Evolutionary conservation across 345 rosid genomes (phyloP), one percentile per base, ranked within the genome.

Genomic region (Dimocarpus longan): DNA sequence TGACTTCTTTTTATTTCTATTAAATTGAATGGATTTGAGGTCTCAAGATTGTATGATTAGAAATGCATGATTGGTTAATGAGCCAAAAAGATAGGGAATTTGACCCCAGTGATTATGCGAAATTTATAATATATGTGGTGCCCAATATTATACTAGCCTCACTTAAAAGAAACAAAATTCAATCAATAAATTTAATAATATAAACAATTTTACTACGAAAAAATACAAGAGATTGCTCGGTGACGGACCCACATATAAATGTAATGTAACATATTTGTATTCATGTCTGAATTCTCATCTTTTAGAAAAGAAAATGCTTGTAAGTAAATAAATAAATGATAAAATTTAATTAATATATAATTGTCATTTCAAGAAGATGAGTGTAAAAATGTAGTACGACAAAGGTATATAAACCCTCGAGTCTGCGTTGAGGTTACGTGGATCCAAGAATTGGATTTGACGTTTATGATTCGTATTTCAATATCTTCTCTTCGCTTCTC

Each of bases 381-480:
- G 78, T 64, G 48, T 19, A 12, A 32, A 65, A 32, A 24, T 62
- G 12, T 48, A 16, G 77, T 72, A 72, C 78, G 75, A 42, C 52
- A 76, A 56, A 40, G 62, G 74, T 56, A 73, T 52, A 70, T 46
- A 74, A 83, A 78, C 76, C 76, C 76, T 77, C 1, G 76, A 77
- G 75, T 75, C 82, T 84, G 80, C 82, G 84, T 84, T 40, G 79
- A 80, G 79, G 79, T 77, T 80, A 80, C 80, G 84, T 84, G 81
- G 80, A 80, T 80, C 81, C 74, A 57, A 70, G 83, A 73, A 70
- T 74, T 80, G 79, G 71, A 84, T 84, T 78, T 80, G 84, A 80
- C 84, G 69, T 78, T 71, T 40, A 24, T 70, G 81, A 84, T 84
- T 80, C 81, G 84, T 80, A 74, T 52, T 72, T 64, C 67, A 59